phyloP scores from a whole-genome alignment of 352 stramenopile genomes.

The Phytopythium kandeliae region DNA sequence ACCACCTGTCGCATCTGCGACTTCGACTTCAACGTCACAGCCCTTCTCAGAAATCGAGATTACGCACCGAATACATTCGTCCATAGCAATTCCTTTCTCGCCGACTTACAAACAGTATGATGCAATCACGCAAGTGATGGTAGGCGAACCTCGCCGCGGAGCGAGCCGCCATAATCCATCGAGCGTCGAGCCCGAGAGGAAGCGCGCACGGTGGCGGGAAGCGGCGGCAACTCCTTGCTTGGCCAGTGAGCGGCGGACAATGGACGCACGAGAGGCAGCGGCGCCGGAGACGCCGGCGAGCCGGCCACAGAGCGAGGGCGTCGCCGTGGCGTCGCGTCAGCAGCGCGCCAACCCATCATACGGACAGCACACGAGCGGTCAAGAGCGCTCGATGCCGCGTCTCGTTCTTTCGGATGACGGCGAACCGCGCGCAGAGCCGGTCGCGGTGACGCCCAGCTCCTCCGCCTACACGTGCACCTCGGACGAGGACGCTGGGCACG shows the following conservation, averaged over 20 bases:
- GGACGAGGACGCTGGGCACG: constrained; percentile 1
- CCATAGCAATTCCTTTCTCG: background rate
- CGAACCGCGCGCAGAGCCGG: background rate
- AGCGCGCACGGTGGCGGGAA: too few relatives aligned
- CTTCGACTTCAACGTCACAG: constrained; percentile 1
- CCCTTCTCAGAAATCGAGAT: background rate
- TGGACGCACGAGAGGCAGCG: background rate
- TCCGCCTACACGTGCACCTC: constrained; percentile 6
- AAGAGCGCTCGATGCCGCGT: background rate
- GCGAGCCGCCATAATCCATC: background rate
- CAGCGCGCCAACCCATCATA: background rate
- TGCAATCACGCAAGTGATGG: background rate
- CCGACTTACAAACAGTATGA: background rate
- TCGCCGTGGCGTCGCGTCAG: too few relatives aligned
- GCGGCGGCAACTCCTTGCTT: too few relatives aligned
- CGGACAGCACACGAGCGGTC: background rate
- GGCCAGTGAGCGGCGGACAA: too few relatives aligned
- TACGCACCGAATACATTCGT: background rate
- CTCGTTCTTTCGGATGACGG: background rate
- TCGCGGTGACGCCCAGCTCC: constrained; percentile 6
- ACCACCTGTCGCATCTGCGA: background rate
- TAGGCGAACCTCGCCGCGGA: too few relatives aligned
- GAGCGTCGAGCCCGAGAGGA: background rate
- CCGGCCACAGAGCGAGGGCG: too few relatives aligned
- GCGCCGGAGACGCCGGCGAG: too few relatives aligned